Conservation (phyloP, 73 alveolate species). For the Effrenium voratum region DNA sequence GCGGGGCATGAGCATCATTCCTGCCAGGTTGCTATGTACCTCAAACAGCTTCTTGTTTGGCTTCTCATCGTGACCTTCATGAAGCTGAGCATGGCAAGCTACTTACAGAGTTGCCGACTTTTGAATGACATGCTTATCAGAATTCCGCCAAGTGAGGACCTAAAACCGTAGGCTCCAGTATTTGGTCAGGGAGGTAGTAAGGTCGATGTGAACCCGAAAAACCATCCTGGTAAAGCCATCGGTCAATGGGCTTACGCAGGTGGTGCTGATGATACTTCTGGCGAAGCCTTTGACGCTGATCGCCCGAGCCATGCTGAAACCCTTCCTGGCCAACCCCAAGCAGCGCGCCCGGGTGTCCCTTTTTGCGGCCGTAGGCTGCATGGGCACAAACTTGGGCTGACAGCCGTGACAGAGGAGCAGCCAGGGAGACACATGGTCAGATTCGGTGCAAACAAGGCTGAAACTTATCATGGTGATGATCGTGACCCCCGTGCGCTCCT, state of each 20-base stretch:
- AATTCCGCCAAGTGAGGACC: no score
- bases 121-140: no score
- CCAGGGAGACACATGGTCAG: no score
- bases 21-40: constrained; percentile 26
- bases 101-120: neutral
- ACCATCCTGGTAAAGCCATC: neutral
- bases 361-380: no score
- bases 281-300: constrained; percentile 46
- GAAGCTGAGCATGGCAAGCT: constrained; percentile 52
- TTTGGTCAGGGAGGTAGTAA: no score
- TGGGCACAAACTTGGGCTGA: no score
- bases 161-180: no score
- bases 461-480: constrained; percentile 41
- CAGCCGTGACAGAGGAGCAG: no score
- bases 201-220: no score
- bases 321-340: constrained; percentile 48
- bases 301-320: constrained; percentile 41
- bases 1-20: neutral
- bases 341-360: neutral
- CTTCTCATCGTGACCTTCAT: constrained; percentile 66
- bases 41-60: constrained; percentile 67
- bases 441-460: no score
- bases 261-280: constrained; percentile 37
- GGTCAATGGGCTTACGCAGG: neutral
- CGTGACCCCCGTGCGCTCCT: neutral